Evolutionary conservation across 345 rosid species (phyloP), one percentile per base, ranked within the genome.

Genomic region (Garcia nutans): DNA sequence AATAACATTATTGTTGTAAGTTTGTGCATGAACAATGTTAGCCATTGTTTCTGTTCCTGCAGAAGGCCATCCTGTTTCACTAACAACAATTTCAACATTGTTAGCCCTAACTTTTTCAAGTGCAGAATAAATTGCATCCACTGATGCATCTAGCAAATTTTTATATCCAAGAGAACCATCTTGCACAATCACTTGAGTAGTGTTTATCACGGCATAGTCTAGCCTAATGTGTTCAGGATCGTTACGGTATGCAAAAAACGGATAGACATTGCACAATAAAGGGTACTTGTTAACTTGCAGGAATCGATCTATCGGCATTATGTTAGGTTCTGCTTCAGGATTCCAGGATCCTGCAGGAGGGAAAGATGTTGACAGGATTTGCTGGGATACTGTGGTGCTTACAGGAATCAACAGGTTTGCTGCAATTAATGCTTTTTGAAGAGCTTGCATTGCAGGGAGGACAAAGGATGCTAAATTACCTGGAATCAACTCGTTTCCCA

Each of bases 61-160:
- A 3, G 76, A 62, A 0, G 76, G 69, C 76, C 76, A 73, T 28
- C 76, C 69, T 10, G 76, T 73, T 63, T 62, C 69, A 26, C 60
- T 24, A 9, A 73, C 47, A 24, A 47, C 7, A 37, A 37, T 57
- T 15, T 62, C 59, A 10, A 73, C 59, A 20, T 61, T 2, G 6
- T 2, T 5, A 16, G 44, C 65, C 10, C 69, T 70, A 19, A 47
- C 23, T 6, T 61, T 69, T n/a, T 61, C 65, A 23, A 69, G 42
- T 31, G 62, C 74, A 5, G 16, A 49, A 37, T 70, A 59, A 3
- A 52, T 5, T 3, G 70, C 52, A 62, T 76, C 74, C 7, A 76
- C 50, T 10, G 37, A 31, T 9, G 54, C 74, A 19, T 69, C 63
- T 8, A 76, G 66, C 59, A 76, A 15, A 71, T 69, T 33, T 13